Conservation (phyloP, 306 rosid genomes). For the Gastrolobium villosum region DNA sequence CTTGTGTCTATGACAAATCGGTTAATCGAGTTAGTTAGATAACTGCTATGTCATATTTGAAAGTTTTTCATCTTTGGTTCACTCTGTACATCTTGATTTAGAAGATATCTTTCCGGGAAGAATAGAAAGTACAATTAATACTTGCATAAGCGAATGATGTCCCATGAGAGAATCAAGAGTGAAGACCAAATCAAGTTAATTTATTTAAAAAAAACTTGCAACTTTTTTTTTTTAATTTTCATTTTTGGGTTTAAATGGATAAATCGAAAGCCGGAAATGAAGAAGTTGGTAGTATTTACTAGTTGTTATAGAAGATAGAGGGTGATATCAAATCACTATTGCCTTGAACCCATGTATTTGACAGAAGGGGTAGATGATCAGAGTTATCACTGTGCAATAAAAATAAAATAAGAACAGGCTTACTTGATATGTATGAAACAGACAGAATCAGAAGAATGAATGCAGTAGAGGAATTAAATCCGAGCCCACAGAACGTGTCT, state of each 20-base stretch:
- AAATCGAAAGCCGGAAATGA: neutral
- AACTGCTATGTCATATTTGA: constrained; percentile 2
- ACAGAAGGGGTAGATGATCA: no score
- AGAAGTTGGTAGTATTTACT: neutral
- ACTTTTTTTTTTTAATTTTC: neutral
- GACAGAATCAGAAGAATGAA: no score
- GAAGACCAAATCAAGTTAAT: neutral
- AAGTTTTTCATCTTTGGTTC: constrained; percentile 20
- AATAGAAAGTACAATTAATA: constrained; percentile 15
- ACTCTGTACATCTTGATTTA: neutral
- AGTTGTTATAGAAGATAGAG: no score
- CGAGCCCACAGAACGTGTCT: no score
- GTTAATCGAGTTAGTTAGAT: neutral
- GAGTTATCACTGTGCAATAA: no score
- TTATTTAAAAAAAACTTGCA: neutral
- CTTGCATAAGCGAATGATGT: neutral
- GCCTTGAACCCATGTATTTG: no score
- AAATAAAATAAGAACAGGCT: no score
- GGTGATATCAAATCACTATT: no score
- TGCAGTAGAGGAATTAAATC: no score
- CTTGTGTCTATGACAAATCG: no score
- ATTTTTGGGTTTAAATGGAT: neutral
- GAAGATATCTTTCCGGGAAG: neutral
- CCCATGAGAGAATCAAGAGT: neutral
- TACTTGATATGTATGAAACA: no score